Evolutionary conservation across 225 moss, liverwort and hornwort species (phyloP).

Genomic region (Marchantia paleacea): DNA sequence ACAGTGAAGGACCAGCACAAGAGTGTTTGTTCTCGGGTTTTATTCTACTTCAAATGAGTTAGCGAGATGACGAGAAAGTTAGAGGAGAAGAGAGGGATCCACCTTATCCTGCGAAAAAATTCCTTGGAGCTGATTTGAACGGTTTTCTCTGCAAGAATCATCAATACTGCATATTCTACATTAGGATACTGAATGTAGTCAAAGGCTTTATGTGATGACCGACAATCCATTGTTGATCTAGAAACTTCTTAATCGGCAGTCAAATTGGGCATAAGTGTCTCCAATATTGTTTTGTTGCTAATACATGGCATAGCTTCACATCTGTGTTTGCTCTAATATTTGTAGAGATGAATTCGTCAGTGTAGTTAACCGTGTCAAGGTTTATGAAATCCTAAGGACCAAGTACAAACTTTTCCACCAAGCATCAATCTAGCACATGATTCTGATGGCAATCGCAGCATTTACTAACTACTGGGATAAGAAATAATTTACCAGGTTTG

Average conservation of each 20-base stretch:
- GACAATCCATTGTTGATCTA: neutral
- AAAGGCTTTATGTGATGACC: too few relatives aligned
- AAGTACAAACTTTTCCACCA: too few relatives aligned
- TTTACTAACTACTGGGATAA: too few relatives aligned
- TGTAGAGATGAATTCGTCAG: neutral
- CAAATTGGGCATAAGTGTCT: neutral
- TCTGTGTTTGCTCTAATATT: neutral
- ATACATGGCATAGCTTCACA: neutral
- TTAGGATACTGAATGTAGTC: neutral
- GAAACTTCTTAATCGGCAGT: neutral
- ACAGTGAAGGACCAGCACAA: neutral
- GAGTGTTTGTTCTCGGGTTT: neutral
- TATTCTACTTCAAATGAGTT: neutral
- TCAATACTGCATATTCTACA: neutral
- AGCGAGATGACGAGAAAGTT: neutral
- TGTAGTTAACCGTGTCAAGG: neutral
- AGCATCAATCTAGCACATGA: too few relatives aligned
- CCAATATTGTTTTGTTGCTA: neutral
- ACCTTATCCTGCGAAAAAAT: slow-evolving; percentile 16
- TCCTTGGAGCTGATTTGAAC: neutral
- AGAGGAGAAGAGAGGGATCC: neutral
- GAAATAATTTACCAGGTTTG: neutral
- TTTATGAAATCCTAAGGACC: neutral
- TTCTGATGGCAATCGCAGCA: too few relatives aligned
- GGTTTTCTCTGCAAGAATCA: neutral